Conservation (phyloP, 1,139 yeast species). For the Candida dubliniensis region DNA sequence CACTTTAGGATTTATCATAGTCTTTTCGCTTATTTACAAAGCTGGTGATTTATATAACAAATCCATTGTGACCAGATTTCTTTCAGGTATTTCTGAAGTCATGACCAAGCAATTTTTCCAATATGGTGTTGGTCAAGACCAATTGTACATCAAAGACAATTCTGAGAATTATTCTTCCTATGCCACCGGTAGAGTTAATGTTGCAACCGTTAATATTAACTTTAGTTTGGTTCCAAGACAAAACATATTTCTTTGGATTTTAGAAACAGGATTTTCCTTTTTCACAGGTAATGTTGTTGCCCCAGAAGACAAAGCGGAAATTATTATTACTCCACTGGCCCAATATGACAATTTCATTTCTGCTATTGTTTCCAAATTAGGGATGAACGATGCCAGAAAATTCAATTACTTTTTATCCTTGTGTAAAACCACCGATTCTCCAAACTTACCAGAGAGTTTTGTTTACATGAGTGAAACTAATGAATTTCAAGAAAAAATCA, state of each 20-base stretch:
- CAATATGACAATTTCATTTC: constrained; percentile 69
- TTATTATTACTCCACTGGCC: constrained; percentile 60
- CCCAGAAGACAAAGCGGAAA: constrained; percentile 62
- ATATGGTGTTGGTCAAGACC: constrained; percentile 64
- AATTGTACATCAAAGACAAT: constrained; percentile 63
- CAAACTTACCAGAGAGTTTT: constrained; percentile 66
- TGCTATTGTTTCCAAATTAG: constrained; percentile 81
- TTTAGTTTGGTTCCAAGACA: constrained; percentile 78
- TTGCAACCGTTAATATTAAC: constrained; percentile 61
- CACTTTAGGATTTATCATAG: constrained; percentile 51
- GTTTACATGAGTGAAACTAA: constrained; percentile 89
- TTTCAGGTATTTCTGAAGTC: constrained; percentile 41
- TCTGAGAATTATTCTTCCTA: constrained; percentile 72
- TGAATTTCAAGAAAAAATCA: constrained; percentile 71
- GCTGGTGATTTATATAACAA: constrained; percentile 63
- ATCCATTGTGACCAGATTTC: constrained; percentile 52
- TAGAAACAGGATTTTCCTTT: constrained; percentile 58
- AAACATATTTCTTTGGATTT: constrained; percentile 63
- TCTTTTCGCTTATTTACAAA: constrained; percentile 48
- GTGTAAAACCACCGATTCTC: constrained; percentile 75
- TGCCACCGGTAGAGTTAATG: constrained; percentile 85
- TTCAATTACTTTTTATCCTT: constrained; percentile 80
- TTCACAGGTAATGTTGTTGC: constrained; percentile 49
- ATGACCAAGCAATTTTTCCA: constrained; percentile 72
- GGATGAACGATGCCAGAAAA: constrained; percentile 76